Base-by-base conservation (phyloP, 306 rosid genomes). In the Prunus fruticosa region DNA sequence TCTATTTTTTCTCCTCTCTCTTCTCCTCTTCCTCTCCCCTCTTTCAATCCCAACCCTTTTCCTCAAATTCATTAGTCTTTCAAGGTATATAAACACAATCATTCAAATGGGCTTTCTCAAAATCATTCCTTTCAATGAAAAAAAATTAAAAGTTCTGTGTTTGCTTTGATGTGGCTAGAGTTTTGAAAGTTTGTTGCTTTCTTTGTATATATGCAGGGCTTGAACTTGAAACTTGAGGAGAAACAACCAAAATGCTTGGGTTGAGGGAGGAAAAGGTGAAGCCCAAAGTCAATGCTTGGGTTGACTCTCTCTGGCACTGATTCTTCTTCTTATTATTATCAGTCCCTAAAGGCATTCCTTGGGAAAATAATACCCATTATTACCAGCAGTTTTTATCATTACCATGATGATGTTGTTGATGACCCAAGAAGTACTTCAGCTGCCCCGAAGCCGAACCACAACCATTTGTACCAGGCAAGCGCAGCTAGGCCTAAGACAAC, bases 231-330 rank as follows among this genome's bases (percentile, higher is more conserved):
- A 19, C 3, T 80, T 70, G 60, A 62, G 2, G n/a, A 15, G 23
- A 16, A 54, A 12, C 12, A 95, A 89, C 79, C 89, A 85, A 70
- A 95, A 86, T 88, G 88, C n/a, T n/a, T n/a, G n/a, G n/a, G n/a
- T n/a, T n/a, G n/a, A n/a, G n/a, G n/a, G n/a, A n/a, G n/a, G n/a
- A n/a, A n/a, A n/a, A n/a, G n/a, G n/a, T n/a, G n/a, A n/a, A n/a
- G n/a, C n/a, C n/a, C n/a, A n/a, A n/a, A n/a, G n/a, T n/a, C n/a
- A n/a, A n/a, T n/a, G n/a, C n/a, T n/a, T n/a, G n/a, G n/a, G n/a
- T n/a, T n/a, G n/a, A n/a, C n/a, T n/a, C n/a, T n/a, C n/a, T n/a
- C n/a, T n/a, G n/a, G n/a, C n/a, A n/a, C n/a, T n/a, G n/a, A n/a
- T n/a, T n/a, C n/a, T n/a, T n/a, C n/a, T n/a, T n/a, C n/a, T n/a